phyloP scores from a whole-genome alignment of 1,284 basidiomycete species.

The Pseudozyma thailandica region DNA sequence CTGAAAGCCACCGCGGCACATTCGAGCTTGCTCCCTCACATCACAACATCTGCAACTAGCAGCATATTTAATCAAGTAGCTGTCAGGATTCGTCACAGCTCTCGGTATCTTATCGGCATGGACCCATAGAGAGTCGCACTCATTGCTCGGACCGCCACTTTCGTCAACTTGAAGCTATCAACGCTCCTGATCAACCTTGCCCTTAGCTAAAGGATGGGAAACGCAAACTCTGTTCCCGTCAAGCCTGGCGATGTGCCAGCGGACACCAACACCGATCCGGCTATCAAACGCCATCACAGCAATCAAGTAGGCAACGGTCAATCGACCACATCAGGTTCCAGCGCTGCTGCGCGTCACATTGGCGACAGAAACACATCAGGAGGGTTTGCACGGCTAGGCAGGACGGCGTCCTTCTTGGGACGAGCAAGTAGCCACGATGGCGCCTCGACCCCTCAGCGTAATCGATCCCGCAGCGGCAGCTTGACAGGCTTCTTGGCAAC shows the following conservation, averaged over 20 bases:
- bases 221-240: constrained; percentile 35
- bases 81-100: constrained; percentile 2
- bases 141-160: neutral
- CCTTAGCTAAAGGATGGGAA: constrained; percentile 22
- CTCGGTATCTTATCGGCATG: neutral
- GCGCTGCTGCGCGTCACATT: constrained; percentile 8
- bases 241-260: constrained; percentile 18
- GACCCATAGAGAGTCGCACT: neutral
- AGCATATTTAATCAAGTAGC: neutral
- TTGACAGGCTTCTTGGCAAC: constrained; percentile 29
- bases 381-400: constrained; percentile 7
- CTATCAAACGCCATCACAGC: constrained; percentile 33
- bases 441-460: constrained; percentile 26
- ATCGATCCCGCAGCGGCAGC: constrained; percentile 45
- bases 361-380: constrained; percentile 11
- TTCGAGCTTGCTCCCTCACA: too few relatives aligned
- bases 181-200: neutral
- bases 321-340: neutral
- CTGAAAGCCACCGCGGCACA: too few relatives aligned
- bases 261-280: constrained; percentile 10
- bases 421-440: constrained; percentile 51
- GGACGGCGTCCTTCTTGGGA: constrained; percentile 39
- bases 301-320: constrained; percentile 11
- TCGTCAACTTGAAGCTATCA: neutral
- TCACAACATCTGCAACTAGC: too few relatives aligned